These are phyloP conservation scores for Fusarium longipes DNA, from an alignment of 2,329 filamentous ascomycete genomes.

Conservation along the genomic window DNA sequence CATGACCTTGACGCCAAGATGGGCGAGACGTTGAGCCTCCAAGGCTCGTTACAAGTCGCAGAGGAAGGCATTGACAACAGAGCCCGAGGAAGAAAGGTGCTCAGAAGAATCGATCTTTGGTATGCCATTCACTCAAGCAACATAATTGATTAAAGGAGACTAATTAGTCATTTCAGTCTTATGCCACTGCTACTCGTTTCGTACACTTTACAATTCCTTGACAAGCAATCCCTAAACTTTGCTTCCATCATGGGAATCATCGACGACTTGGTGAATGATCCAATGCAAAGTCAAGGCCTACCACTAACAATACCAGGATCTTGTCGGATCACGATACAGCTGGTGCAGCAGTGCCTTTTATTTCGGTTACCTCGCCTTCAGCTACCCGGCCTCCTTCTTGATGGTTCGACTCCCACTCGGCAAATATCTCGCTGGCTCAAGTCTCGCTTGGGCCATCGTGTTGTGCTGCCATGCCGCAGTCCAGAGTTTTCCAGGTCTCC, in stretches of 20 bases:
- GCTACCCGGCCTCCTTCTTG: slow-evolving; percentile 39
- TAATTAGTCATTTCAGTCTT: slow-evolving; percentile 7
- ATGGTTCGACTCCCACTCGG: slow-evolving; percentile 40
- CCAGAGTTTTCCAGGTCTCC: slow-evolving; percentile 26
- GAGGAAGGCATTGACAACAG: slow-evolving; percentile 17
- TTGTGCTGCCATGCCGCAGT: slow-evolving; percentile 38
- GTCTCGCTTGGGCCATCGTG: slow-evolving; percentile 35
- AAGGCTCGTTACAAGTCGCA: slow-evolving; percentile 17
- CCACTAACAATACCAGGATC: slow-evolving; percentile 14
- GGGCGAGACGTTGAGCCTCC: slow-evolving; percentile 28
- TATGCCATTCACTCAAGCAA: background rate
- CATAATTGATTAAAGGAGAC: accelerated
- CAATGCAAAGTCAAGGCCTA: accelerated
- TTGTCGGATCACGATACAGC: slow-evolving; percentile 33
- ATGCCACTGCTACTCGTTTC: slow-evolving; percentile 39
- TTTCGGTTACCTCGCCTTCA: slow-evolving; percentile 41
- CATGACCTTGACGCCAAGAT: slow-evolving; percentile 25
- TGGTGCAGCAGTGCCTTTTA: slow-evolving; percentile 42
- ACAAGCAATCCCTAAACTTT: slow-evolving; percentile 43
- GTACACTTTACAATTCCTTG: slow-evolving; percentile 42
- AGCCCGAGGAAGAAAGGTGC: background rate
- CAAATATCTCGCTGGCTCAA: slow-evolving; percentile 37
- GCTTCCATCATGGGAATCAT: slow-evolving; percentile 43
- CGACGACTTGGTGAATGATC: slow-evolving; percentile 21
- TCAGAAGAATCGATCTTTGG: slow-evolving; percentile 36